These are phyloP conservation scores for Mucor sp. DNA, from an alignment of 371 early-diverging fungal genomes.

Conservation along the genomic window DNA sequence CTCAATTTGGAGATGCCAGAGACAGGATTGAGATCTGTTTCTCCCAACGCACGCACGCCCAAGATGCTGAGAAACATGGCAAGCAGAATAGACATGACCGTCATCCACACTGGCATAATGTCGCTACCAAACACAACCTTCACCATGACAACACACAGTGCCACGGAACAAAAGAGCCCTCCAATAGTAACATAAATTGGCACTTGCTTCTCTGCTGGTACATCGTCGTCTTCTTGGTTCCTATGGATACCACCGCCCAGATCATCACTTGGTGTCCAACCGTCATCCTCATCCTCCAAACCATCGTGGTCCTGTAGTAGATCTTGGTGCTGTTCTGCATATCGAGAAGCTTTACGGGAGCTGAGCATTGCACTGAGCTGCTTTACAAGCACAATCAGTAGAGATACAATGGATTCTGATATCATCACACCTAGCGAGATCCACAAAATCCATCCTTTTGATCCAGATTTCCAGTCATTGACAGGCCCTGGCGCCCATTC, in stretches of 20 bases:
- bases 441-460: slow-evolving; percentile 82
- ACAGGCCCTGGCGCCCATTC: slow-evolving; percentile 81
- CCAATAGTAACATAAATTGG: slow-evolving; percentile 58
- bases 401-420: slow-evolving; percentile 66
- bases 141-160: slow-evolving; percentile 59
- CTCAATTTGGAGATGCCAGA: slow-evolving; percentile 53
- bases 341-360: not conserved
- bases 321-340: not conserved
- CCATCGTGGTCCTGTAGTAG: not conserved
- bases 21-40: slow-evolving; percentile 58
- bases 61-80: slow-evolving; percentile 64
- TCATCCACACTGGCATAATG: slow-evolving; percentile 49
- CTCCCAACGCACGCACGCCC: slow-evolving; percentile 57
- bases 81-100: slow-evolving; percentile 55
- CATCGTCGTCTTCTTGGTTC: slow-evolving; percentile 31
- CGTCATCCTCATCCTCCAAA: slow-evolving; percentile 6
- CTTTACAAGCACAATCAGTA: slow-evolving; percentile 51
- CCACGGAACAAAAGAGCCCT: slow-evolving; percentile 60
- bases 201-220: slow-evolving; percentile 49
- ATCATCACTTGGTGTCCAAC: slow-evolving; percentile 12
- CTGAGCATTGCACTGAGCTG: not conserved
- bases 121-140: slow-evolving; percentile 54
- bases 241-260: not conserved
- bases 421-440: slow-evolving; percentile 79
- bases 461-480: slow-evolving; percentile 67